phyloP scores from a whole-genome alignment of 148 eudicot genomes.

The Amaranthus hypochondriacus region DNA sequence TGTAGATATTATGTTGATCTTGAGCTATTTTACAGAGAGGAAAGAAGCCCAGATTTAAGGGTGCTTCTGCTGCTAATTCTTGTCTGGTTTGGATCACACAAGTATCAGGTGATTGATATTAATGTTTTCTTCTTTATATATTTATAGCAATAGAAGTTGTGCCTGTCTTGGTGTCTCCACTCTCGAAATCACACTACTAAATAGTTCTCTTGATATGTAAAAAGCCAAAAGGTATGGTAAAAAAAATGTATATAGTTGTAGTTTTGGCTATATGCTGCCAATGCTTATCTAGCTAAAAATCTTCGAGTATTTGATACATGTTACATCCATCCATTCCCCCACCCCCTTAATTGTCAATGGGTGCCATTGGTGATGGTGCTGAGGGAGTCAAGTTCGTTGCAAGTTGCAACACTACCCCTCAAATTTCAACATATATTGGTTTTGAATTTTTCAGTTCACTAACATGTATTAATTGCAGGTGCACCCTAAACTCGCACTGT shows the following conservation, averaged over 20 bases:
- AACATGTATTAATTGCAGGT: background rate
- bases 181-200: too few relatives aligned
- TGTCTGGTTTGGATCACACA: conserved; percentile 1
- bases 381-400: background rate
- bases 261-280: too few relatives aligned
- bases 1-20: conserved; percentile 8
- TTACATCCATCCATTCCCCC: too few relatives aligned
- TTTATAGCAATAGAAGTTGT: background rate
- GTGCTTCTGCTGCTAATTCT: background rate
- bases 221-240: background rate
- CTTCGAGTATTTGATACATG: too few relatives aligned
- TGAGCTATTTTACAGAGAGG: conserved; percentile 2
- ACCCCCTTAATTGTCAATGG: too few relatives aligned
- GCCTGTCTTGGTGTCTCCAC: background rate
- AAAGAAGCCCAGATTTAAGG: background rate
- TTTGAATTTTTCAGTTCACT: background rate
- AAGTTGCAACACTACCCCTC: background rate
- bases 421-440: background rate
- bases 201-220: background rate
- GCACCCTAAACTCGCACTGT: background rate
- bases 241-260: background rate
- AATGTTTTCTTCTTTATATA: background rate
- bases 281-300: too few relatives aligned
- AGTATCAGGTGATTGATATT: conserved; percentile 4
- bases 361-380: too few relatives aligned